phyloP scores from a whole-genome alignment of 2,329 filamentous ascomycete species.

The Fusarium praegraminearum region DNA sequence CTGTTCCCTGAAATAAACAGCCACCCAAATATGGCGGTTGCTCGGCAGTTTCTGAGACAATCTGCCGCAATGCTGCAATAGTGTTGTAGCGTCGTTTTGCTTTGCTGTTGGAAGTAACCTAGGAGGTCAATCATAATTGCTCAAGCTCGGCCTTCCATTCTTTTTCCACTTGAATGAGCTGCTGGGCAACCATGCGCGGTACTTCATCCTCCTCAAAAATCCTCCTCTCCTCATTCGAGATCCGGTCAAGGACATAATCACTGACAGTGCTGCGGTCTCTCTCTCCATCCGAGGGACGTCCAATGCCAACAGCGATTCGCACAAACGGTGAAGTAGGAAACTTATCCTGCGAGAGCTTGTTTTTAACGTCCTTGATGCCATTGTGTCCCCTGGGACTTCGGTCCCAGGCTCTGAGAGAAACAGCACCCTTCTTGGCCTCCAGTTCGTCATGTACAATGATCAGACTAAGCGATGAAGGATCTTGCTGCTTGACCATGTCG shows the following conservation, averaged over 20 bases:
- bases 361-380: slow-evolving; percentile 75
- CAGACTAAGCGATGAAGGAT: slow-evolving; percentile 59
- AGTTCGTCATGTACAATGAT: slow-evolving; percentile 92
- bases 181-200: slow-evolving; percentile 63
- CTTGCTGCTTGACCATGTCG: slow-evolving; percentile 60
- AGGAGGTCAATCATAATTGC: slow-evolving; percentile 11
- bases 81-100: neutral
- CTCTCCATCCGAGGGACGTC: slow-evolving; percentile 75
- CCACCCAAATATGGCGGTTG: neutral
- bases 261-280: slow-evolving; percentile 73
- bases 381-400: slow-evolving; percentile 78
- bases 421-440: slow-evolving; percentile 75
- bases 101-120: neutral
- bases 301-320: slow-evolving; percentile 86
- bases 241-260: slow-evolving; percentile 79
- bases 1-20: neutral
- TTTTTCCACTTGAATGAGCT: slow-evolving; percentile 61
- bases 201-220: slow-evolving; percentile 63
- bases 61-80: neutral
- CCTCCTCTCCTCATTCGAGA: slow-evolving; percentile 66
- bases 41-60: neutral
- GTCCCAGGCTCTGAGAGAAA: slow-evolving; percentile 73
- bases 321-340: slow-evolving; percentile 60
- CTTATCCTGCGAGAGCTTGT: slow-evolving; percentile 58
- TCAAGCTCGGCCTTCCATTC: slow-evolving; percentile 52